Base-by-base conservation (phyloP, 2,329 filamentous ascomycete species). In the Monascus ruber region DNA sequence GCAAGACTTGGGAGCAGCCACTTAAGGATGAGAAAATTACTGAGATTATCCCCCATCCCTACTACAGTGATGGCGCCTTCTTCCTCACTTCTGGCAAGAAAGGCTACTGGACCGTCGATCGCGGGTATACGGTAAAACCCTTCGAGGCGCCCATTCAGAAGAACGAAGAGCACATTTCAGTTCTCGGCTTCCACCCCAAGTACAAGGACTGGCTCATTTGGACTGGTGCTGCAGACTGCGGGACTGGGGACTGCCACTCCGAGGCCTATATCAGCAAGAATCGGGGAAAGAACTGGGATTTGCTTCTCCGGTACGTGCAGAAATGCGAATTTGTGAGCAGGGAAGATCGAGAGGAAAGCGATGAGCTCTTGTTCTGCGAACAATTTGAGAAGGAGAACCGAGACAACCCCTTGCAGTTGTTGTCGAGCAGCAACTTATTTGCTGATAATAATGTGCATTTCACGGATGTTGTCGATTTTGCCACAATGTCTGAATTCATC, bases 401-500 rank as follows among this genome's bases (percentile, higher is more conserved):
- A 17, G 66, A 71, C 26, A 81, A 79, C 31, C 73, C 78, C 1
- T 65, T 82, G 35, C 74, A 82, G 47, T 74, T 98, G 26, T 62
- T 87, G 10, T 82, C 83, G 32, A 94, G 83, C 59, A 72, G 85
- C 33, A 79, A 93, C 52, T 86, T 81, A 64, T 93, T 93, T 54
- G 65, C 69, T 8, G 73, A 80, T 38, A 72, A 77, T 45, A 73
- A 79, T 50, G 68, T 77, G 24, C 72, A 77, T 42, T 79, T 83
- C 56, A 71, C 76, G 24, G 74, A 88, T 43, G 83, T 94, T 33
- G 77, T 82, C 50, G 81, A 83, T 49, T 96, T 94, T 62, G 89
- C 87, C 2, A 93, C 83, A 4, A 96, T 95, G 89, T 81, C 83
- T 31, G 91, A 98, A 58, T 98, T 94, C 60, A 91, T 98, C 53